Base-by-base conservation (phyloP, 306 rosid genomes). In the Trifolium fragiferum region DNA sequence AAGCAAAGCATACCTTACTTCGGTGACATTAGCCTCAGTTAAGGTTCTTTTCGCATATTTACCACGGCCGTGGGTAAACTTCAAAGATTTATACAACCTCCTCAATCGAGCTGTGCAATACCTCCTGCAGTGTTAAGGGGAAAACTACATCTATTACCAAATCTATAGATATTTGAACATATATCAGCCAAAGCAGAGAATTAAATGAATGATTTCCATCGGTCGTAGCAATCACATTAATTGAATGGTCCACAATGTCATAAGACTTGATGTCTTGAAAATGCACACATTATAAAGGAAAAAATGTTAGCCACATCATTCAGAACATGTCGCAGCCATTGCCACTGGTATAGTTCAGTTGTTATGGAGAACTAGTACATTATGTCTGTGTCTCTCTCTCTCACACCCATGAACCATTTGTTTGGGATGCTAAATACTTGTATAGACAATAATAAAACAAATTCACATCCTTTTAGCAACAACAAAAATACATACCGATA, bases 31-130 rank as follows among this genome's bases (percentile, higher is more conserved):
- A 10, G 96, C 74, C 76, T 91, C 97, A n/a, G 90, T 83, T 61
- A 95, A 76, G 76, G 87, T 30, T 77, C 87, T 86, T 71, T 84
- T 84, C 47, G 90, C 40, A 79, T 90, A 92, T 65, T 89, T 95
- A 23, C 99, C 99, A 35, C 99, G 99, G 68, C 99, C 99, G 78
- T 95, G 99, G 57, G 98, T 92, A 80, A 95, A 90, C 88, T 92
- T 95, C 88, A 95, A 78, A 14, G 99, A 95, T 72, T 90, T 95
- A 54, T 92, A 95, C 70, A 95, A 81, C 82, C 98, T 88, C 86
- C 98, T 91, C 84, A 94, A 80, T 46, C 98, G 87, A 63, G 98
- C 97, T 1, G 98, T 81, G 82, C 98, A 94, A 69, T 94, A 94
- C 87, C 95, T 90, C 94, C 98, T 94, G 65, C 74, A 16, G 57